Base-by-base conservation (phyloP, 192 early-diverging fungal genomes). In the Coemansia sp. region DNA sequence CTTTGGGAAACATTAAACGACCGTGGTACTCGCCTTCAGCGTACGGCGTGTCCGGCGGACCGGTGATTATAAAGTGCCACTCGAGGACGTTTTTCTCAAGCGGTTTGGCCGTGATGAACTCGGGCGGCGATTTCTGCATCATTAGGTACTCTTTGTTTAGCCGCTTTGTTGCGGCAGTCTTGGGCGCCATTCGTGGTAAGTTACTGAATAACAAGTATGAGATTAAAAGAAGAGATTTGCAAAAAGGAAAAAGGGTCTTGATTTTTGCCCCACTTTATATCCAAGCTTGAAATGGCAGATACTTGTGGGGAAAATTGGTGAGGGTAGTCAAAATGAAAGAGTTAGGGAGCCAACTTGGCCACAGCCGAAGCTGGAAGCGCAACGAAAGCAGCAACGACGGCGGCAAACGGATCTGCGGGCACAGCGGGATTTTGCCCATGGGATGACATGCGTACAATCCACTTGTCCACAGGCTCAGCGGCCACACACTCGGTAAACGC, bases 61-160 rank as follows among this genome's bases (percentile, higher is more conserved):
- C 96, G 17, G 92, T 83, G 8, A 97, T 84, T 2, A 94, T 95
- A 71, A 95, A 98, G 69, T 98, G 96, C 94, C 94, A 97, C 69
- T 98, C 96, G 74, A 98, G 92, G 23, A 98, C 82, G 75, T 97
- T 92, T 47, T 90, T 87, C 80, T 98, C 97, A 19, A 94, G 78
- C 14, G 97, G 97, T 64, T 91, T 92, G 11, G 97, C 93, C 38
- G 84, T 82, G 65, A 99, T 92, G 69, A 86, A 97, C 56, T 91
- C 91, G 24, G 92, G 89, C 10, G 95, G 95, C 62, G 88, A 90
- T 64, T 82, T 88, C 54, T 89, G 83, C 41, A 94, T 76, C 48
- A 87, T 80, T 25, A 83, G 54, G 60, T 91, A 92, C 77, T 94
- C 92, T 73, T 92, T 92, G 24, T 84, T 83, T 39, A 94, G 76